Percentiles rank a stretch among this genome's conserved stretches.
Conservation (phyloP, 805 yeast species). For the Starmerella sp. region DNA sequence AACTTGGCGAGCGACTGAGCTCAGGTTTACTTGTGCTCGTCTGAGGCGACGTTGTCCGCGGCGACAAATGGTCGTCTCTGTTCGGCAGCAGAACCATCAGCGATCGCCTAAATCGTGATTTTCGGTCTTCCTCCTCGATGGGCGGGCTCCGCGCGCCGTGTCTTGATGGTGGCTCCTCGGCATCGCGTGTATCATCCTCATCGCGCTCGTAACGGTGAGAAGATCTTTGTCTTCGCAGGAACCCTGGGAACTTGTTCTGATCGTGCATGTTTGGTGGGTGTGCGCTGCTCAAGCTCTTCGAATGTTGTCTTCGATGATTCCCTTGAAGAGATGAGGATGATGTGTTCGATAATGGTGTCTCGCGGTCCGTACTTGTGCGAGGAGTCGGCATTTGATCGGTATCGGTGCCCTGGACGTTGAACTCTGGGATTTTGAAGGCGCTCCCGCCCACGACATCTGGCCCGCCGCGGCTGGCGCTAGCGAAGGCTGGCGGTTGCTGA, state of each 20-base stretch:
- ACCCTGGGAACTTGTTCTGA: constrained; percentile 10
- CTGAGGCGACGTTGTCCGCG: constrained; percentile 1
- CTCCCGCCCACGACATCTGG: background rate
- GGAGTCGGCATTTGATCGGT: background rate
- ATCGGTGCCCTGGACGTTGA: background rate
- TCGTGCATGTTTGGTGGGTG: constrained; percentile 10
- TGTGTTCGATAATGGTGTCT: background rate
- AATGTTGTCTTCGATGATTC: constrained; percentile 22
- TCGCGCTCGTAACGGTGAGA: constrained; percentile 3
- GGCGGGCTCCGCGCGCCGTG: constrained; percentile 7
- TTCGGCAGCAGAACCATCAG: constrained; percentile 17
- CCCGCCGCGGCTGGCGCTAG: background rate
- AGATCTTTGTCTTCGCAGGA: constrained; percentile 11
- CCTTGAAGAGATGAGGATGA: background rate
- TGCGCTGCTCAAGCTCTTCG: constrained; percentile 26
- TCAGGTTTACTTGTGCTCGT: constrained; percentile 4
- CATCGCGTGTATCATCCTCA: background rate
- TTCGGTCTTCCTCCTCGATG: constrained; percentile 13
- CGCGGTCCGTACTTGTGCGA: background rate
- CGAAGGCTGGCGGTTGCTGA: background rate
- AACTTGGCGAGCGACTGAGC: constrained; percentile 11
- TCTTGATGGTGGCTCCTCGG: background rate
- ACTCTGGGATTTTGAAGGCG: background rate
- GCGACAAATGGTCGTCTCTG: background rate
- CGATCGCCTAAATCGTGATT: constrained; percentile 21